Evolutionary conservation across 139 green algal species (phyloP), one percentile per base, ranked within the genome.

Genomic region (Desmodesmus armatus): DNA sequence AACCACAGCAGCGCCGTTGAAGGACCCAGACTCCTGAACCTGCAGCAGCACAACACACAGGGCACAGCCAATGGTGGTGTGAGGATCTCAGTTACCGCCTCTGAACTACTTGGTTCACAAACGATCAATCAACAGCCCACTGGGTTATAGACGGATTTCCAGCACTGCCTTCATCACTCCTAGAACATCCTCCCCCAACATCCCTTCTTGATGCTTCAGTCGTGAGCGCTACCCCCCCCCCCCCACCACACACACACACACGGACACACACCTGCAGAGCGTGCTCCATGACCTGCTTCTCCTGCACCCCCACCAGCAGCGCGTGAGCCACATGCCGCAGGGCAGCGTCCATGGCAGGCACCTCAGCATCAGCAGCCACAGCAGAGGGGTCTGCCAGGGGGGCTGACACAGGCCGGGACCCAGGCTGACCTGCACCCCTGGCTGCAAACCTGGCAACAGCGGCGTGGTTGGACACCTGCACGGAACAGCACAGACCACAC

Each of bases 311-410:
- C 35, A 86, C 90, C 71, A 98, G 82, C 88, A 98, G 89, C 63
- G 94, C 94, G 60, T 96, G 92, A 15, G 89, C 93, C 44, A 99
- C 94, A 78, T 96, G 90, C 15, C 96, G 90, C 88, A 99, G 80
- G 6, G 90, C 95, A 81, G 88, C 89, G 55, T 93, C 92, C 19
- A 80, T 85, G 13, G 83, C 78, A 1, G 43, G 25, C 51, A 25
- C 90, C 40, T 91, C 85, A 25, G 83, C 19, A 47, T 88, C 19
- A 11, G 79, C 88, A 31, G 96, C 87, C 0, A 92, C 71, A 25
- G 92, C 96, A 17, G 89, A 92, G 11, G 96, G 96, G 78, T 98
- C 96, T 5, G 91, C 80, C 39, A 98, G 90, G 0, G 90, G 92
- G 2, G 96, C 96, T 21, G 62, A 88, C 27, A 98, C 96, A 9